phyloP scores from a whole-genome alignment of 495 filamentous ascomycete species.

The Amniculicola lignicola region DNA sequence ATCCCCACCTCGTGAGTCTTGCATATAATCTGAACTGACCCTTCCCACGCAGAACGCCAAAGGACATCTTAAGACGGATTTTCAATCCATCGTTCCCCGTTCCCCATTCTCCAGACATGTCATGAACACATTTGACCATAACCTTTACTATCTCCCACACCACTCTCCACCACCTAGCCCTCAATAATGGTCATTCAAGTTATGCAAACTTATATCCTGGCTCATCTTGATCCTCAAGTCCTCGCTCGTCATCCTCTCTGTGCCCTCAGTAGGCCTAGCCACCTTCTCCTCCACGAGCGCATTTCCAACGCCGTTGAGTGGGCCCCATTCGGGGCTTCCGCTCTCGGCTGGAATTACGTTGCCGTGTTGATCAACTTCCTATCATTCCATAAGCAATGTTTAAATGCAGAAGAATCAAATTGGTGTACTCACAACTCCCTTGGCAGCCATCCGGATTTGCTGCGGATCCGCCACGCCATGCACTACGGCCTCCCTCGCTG shows the following conservation, averaged over 20 bases:
- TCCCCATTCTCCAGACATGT: no score
- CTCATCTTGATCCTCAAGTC: neutral
- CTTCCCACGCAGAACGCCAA: no score
- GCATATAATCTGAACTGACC: no score
- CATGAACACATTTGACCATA: no score
- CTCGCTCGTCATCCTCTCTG: conserved; percentile 1
- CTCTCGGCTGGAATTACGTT: conserved; percentile 49
- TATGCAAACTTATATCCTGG: conserved; percentile 44
- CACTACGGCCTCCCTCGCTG: conserved; percentile 64
- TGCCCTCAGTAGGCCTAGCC: conserved; percentile 7
- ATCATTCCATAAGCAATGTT: neutral
- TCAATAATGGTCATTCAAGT: conserved; percentile 37
- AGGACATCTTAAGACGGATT: no score
- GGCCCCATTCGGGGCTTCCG: conserved; percentile 26
- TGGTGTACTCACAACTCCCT: conserved; percentile 48
- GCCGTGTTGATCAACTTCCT: conserved; percentile 53
- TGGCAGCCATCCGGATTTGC: conserved; percentile 61
- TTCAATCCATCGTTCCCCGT: no score
- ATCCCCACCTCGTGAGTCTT: no score
- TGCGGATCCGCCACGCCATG: conserved; percentile 61
- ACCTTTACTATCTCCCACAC: no score
- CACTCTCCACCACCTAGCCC: no score
- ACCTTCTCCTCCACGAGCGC: neutral
- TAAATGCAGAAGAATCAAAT: neutral
- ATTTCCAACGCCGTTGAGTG: conserved; percentile 15